Base-by-base conservation (phyloP, 2,329 filamentous ascomycete species). In the Neobulgaria alba region DNA sequence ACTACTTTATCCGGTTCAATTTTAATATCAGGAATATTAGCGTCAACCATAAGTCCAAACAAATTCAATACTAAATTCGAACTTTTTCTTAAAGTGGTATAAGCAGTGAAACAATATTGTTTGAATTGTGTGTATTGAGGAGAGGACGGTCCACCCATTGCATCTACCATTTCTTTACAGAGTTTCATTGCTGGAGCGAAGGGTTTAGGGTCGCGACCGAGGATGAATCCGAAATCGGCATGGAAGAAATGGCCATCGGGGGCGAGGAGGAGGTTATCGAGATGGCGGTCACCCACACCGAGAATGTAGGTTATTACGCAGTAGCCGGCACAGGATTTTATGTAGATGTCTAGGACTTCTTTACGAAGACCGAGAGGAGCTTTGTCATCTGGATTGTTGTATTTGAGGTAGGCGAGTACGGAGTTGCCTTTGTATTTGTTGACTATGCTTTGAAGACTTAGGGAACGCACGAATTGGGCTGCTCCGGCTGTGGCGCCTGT, bases 291-390 rank as follows among this genome's bases (percentile, higher is more conserved):
- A 15, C 92, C 92, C 2, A 98, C 92, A 21, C 92, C 93, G 10
- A 98, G 76, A 12, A 98, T 85, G 61, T 98, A 98, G 0, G 93
- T 98, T 52, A 98, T 95, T 10, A 98, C 92, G 61, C 92, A 96
- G 65, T 98, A 98, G 23, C 92, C 92, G 0, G 92, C 92, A 58
- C 92, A 95, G 0, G 88, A 95, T 59, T 89, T 90, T 58, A 96
- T 80, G 59, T 95, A 98, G 1, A 83, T 95, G 53, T 98, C 92
- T 66, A 98, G 82, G 0, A 86, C 82, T 58, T 95, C 90, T 59
- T 90, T 89, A 19, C 89, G 83, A 19, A 98, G 81, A 1, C 90
- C 88, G 1, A 94, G 72, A 0, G 88, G 83, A 3, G 85, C 85
- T 10, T 71, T 71, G 15, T 85, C 77, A 57, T 95, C 89, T 0